Percentiles rank a stretch among this genome's conserved stretches.
These are phyloP conservation scores for Protea cynaroides DNA, from an alignment of 164 flowering plant genomes.

Conservation along the genomic window DNA sequence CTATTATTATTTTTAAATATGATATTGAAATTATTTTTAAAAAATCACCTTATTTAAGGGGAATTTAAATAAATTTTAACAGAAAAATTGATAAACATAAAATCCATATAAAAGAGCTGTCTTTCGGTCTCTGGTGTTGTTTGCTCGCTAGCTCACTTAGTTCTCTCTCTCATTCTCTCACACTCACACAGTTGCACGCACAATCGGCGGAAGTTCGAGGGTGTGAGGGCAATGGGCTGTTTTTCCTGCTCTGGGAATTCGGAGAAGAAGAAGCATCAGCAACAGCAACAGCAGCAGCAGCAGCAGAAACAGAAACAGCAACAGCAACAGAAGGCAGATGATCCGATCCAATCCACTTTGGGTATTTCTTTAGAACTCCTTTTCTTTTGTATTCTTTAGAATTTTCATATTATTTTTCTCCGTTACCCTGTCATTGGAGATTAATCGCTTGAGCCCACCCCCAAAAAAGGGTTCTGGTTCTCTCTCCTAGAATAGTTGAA, in stretches of 20 bases:
- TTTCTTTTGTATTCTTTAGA: too few relatives aligned
- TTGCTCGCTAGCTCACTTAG: not conserved
- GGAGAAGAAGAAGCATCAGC: conserved; percentile 28
- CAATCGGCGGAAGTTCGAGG: not conserved
- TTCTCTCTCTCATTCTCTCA: not conserved
- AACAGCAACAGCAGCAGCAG: conserved; percentile 11
- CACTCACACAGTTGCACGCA: not conserved
- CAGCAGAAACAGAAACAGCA: conserved; percentile 22
- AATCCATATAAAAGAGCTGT: too few relatives aligned
- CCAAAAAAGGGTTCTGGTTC: too few relatives aligned
- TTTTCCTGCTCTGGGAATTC: conserved; percentile 57
- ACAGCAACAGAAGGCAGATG: conserved; percentile 15
- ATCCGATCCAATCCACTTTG: conserved; percentile 50
- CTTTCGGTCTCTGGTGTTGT: not conserved
- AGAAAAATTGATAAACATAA: too few relatives aligned
- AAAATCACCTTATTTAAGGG: too few relatives aligned
- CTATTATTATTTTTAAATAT: too few relatives aligned
- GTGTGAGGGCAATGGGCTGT: conserved; percentile 61
- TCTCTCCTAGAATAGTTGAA: too few relatives aligned
- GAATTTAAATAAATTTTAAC: too few relatives aligned
- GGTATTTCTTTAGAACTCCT: conserved; percentile 20
- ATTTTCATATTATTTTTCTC: not conserved
- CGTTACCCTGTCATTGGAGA: too few relatives aligned
- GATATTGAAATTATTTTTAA: too few relatives aligned
- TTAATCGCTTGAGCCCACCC: too few relatives aligned